Base-by-base conservation (phyloP, 345 rosid species). In the Carallia brachiata region DNA sequence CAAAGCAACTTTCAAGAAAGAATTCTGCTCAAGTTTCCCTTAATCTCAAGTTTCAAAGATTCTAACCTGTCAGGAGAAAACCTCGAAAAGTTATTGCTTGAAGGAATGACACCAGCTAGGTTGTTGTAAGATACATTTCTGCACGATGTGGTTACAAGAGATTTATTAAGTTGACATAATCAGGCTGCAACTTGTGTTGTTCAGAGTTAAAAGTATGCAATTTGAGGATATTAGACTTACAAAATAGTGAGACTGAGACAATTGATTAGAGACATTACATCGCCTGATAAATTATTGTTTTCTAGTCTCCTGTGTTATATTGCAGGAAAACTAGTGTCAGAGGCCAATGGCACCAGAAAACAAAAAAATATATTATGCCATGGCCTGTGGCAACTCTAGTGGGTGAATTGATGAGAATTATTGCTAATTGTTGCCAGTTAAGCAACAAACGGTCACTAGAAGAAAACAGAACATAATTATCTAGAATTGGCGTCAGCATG, bases 81-180 rank as follows among this genome's bases (percentile, higher is more conserved):
- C 73, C 90, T 87, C 60, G 97, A 80, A 75, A 92, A 90, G 82
- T 92, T 90, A 75, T 88, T 87, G 76, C 79, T 78, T 58, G 84
- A 82, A 53, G 99, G 94, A 75, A 96, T 83, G 62, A 85, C 82
- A 8, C 99, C 98, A 2, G 63, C 89, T 40, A 96, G 81, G 81
- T 86, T 73, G 82, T 96, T 96, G 70, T 88, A 83, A 18, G 98
- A 96, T 36, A 96, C 89, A 71, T 95, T 92, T 74, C 99, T 95
- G 81, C 79, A 79, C 3, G 18, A n/a, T 68, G 61, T 37, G 44
- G 52, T 27, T 39, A 68, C 47, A 67, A 12, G 4, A 63, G 27
- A 27, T 17, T 54, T 6, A 62, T 63, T 17, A 62, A 37, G 47
- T 37, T 48, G 53, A 57, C 27, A n/a, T 23, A 66, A n/a, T 36